These are phyloP conservation scores for Podospora pseudoanserina DNA, from an alignment of 495 filamentous ascomycete genomes.

Conservation along the genomic window DNA sequence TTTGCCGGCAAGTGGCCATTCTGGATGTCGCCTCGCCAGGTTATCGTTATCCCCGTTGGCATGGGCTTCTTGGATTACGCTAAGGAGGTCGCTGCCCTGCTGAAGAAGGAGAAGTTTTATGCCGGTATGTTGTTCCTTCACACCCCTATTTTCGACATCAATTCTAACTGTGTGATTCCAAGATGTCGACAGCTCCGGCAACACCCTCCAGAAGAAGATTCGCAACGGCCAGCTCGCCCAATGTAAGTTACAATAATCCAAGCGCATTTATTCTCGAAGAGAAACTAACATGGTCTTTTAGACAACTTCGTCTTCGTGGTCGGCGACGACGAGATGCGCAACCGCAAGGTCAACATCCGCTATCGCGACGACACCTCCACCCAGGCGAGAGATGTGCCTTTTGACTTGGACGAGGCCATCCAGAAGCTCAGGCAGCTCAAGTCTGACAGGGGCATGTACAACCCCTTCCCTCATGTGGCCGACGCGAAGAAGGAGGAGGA, in stretches of 20 bases:
- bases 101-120: constrained; percentile 50
- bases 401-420: constrained; percentile 73
- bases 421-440: constrained; percentile 66
- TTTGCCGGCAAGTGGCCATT: constrained; percentile 98
- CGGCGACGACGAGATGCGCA: constrained; percentile 74
- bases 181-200: constrained; percentile 83
- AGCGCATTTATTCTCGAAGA: background rate
- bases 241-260: constrained; percentile 56
- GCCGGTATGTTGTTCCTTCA: constrained; percentile 39
- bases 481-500: constrained; percentile 12
- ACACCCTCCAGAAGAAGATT: constrained; percentile 96
- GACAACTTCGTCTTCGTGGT: constrained; percentile 59
- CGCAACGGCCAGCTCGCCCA: constrained; percentile 79
- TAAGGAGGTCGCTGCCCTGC: constrained; percentile 67
- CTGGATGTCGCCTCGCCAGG: constrained; percentile 91
- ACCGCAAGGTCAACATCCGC: constrained; percentile 77
- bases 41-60: constrained; percentile 90
- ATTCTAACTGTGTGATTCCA: background rate
- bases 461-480: constrained; percentile 32
- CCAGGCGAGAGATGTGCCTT: constrained; percentile 64
- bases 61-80: constrained; percentile 79
- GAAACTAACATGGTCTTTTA: constrained; percentile 14
- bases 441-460: constrained; percentile 44
- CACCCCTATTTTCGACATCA: background rate
- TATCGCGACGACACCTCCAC: constrained; percentile 83